These are phyloP conservation scores for Miamiensis avidus DNA, from an alignment of 169 alveolate genomes.

Conservation along the genomic window DNA sequence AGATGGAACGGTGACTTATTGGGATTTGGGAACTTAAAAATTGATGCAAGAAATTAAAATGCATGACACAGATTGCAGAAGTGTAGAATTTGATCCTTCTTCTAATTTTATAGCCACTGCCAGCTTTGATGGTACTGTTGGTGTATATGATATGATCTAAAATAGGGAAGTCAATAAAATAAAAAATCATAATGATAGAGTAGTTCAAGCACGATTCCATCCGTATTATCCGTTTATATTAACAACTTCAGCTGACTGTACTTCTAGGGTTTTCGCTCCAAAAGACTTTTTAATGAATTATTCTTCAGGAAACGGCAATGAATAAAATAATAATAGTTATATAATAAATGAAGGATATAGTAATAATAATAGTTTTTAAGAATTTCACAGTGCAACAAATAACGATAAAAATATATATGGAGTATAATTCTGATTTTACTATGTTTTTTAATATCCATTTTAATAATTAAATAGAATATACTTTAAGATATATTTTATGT, in stretches of 20 bases:
- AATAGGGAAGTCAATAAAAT: slow-evolving; percentile 15
- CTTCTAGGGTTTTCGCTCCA: slow-evolving; percentile 49
- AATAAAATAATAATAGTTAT: no score
- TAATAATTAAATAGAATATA: no score
- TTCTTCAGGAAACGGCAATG: no score
- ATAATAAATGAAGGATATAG: no score
- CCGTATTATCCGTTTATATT: slow-evolving; percentile 48
- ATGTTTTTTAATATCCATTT: no score
- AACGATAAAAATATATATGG: no score
- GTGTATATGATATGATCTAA: slow-evolving; percentile 54
- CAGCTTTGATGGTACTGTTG: slow-evolving; percentile 60
- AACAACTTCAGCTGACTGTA: slow-evolving; percentile 45
- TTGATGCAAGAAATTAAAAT: slow-evolving; percentile 38
- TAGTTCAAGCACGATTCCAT: slow-evolving; percentile 47
- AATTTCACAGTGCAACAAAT: no score
- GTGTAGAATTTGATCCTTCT: slow-evolving; percentile 60
- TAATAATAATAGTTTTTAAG: no score
- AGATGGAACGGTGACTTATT: slow-evolving; percentile 60
- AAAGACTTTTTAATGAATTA: slow-evolving; percentile 21
- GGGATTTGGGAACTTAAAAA: slow-evolving; percentile 50
- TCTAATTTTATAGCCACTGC: slow-evolving; percentile 53
- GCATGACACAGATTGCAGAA: slow-evolving; percentile 53
- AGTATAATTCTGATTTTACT: no score
- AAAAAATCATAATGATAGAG: slow-evolving; percentile 45
- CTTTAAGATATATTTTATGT: no score